A percentile compares a stretch with the other conserved stretches of the same genome.
These are phyloP conservation scores for Neolecta irregularis DNA, from an alignment of 1,139 yeast genomes.

Conservation along the genomic window DNA sequence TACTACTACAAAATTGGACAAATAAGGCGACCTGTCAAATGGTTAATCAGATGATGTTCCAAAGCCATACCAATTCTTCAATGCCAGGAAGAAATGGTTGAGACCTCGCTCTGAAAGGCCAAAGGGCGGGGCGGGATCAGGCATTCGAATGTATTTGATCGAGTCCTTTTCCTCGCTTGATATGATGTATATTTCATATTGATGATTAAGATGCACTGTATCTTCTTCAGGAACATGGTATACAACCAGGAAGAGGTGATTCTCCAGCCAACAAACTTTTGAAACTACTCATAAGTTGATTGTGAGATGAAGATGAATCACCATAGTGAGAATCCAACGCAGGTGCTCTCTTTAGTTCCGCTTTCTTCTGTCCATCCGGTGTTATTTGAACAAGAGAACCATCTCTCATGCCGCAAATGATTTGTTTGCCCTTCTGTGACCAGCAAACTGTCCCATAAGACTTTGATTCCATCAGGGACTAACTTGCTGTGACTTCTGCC, in stretches of 20 bases:
- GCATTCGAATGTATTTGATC: background rate
- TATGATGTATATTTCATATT: conserved; percentile 1
- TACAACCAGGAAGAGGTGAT: conserved; percentile 20
- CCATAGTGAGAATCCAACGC: conserved; percentile 15
- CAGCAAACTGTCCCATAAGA: too few relatives aligned
- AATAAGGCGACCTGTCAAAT: conserved; percentile 2
- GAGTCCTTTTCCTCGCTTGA: conserved; percentile 1
- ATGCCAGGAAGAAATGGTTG: conserved; percentile 1
- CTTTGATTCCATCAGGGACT: too few relatives aligned
- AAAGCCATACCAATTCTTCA: conserved; percentile 3
- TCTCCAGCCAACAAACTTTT: conserved; percentile 17
- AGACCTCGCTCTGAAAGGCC: conserved; percentile 2
- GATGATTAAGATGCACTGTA: background rate
- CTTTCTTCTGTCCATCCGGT: conserved; percentile 19
- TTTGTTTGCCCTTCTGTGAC: conserved; percentile 25
- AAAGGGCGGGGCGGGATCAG: conserved; percentile 3
- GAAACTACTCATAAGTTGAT: conserved; percentile 12
- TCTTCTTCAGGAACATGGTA: conserved; percentile 14
- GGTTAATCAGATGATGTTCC: background rate
- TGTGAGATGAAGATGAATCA: conserved; percentile 13
- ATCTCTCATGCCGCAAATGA: conserved; percentile 20
- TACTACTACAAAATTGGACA: conserved; percentile 4
- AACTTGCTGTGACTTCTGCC: too few relatives aligned
- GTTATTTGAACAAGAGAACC: conserved; percentile 20
- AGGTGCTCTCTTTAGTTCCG: conserved; percentile 17